A percentile compares a stretch with the other conserved stretches of the same genome.
phyloP scores from a whole-genome alignment of 495 filamentous ascomycete species.

The Penicillium simplicissimum region DNA sequence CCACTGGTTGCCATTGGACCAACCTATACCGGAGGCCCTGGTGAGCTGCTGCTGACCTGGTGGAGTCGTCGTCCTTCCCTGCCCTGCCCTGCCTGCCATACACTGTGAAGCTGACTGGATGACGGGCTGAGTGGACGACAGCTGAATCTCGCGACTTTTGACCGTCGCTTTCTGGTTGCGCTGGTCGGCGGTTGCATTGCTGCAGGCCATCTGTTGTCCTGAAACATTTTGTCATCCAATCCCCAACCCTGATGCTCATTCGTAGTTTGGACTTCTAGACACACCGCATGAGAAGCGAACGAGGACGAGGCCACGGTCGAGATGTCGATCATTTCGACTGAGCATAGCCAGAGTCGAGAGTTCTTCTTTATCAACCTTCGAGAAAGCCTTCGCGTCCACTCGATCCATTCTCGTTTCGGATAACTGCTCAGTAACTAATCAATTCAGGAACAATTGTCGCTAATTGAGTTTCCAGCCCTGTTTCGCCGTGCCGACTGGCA shows the following conservation, averaged over 20 bases:
- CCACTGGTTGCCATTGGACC: conserved; percentile 31
- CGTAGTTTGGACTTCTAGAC: neutral
- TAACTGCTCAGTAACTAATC: neutral
- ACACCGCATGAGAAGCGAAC: conserved; percentile 6
- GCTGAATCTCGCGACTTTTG: neutral
- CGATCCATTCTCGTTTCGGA: conserved; percentile 15
- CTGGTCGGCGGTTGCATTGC: neutral
- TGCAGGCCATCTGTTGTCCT: conserved; percentile 11
- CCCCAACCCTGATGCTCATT: neutral
- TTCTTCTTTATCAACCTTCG: conserved; percentile 6
- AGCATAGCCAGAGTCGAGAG: neutral
- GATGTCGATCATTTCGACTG: neutral
- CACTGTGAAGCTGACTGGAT: neutral
- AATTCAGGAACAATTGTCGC: neutral
- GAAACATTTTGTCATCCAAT: conserved; percentile 20
- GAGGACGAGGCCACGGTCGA: neutral
- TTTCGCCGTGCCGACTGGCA: neutral
- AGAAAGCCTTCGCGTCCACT: conserved; percentile 23
- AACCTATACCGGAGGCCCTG: conserved; percentile 16
- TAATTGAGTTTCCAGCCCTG: neutral
- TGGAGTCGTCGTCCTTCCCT: neutral
- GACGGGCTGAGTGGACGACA: neutral
- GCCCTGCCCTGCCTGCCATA: neutral
- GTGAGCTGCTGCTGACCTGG: neutral
- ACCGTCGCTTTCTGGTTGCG: neutral